These are phyloP conservation scores for Trypethelium eluteriae DNA, from an alignment of 495 filamentous ascomycete species.

Conservation along the genomic window DNA sequence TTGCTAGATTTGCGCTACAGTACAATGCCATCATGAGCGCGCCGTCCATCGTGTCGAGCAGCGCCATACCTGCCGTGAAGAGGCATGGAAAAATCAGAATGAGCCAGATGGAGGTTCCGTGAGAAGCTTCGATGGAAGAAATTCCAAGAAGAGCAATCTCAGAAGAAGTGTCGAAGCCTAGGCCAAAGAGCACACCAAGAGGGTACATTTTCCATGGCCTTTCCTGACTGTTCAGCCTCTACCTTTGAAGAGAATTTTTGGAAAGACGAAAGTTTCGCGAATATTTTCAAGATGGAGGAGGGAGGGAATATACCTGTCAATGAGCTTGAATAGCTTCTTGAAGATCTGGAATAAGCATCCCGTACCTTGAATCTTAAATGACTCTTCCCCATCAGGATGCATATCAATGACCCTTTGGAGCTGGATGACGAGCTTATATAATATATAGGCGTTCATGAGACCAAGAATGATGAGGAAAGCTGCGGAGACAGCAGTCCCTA, in stretches of 20 bases:
- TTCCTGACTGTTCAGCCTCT: conserved; percentile 8
- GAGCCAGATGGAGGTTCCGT: conserved; percentile 85
- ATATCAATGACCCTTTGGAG: conserved; percentile 51
- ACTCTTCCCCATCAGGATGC: conserved; percentile 43
- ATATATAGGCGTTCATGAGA: conserved; percentile 75
- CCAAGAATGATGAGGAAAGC: conserved; percentile 75
- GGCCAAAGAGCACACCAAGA: conserved; percentile 79
- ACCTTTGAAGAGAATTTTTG: neutral
- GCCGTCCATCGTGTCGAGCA: conserved; percentile 83
- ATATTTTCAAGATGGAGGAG: neutral
- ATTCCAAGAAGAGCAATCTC: conserved; percentile 91
- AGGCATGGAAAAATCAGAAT: conserved; percentile 87
- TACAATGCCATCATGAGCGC: conserved; percentile 94
- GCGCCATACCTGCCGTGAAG: conserved; percentile 92
- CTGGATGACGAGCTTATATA: conserved; percentile 63
- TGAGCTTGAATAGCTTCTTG: conserved; percentile 67
- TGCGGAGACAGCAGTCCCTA: conserved; percentile 76
- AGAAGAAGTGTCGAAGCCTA: conserved; percentile 93
- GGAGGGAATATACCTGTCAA: conserved; percentile 52
- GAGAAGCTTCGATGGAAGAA: conserved; percentile 71
- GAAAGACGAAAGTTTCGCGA: no score
- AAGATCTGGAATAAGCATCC: conserved; percentile 68
- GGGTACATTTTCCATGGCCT: conserved; percentile 97
- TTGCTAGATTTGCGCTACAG: conserved; percentile 61
- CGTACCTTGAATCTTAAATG: conserved; percentile 64